Conservation (phyloP, 768 basidiomycete species). For the Hemileccinum impolitum region DNA sequence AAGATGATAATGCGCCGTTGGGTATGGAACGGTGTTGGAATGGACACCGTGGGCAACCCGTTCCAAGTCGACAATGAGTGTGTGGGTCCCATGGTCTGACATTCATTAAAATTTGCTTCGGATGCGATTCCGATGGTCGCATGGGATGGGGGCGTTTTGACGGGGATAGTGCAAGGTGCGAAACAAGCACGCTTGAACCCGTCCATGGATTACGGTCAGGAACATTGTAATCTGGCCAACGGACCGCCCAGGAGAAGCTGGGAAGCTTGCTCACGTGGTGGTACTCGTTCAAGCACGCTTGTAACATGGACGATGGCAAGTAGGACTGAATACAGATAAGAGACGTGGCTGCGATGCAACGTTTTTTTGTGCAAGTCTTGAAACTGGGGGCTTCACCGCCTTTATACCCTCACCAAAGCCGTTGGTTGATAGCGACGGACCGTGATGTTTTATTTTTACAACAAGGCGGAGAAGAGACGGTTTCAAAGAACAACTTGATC, state of each 20-base stretch:
- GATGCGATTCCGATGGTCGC: neutral
- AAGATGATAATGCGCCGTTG: neutral
- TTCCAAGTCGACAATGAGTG: neutral
- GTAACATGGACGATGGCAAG: neutral
- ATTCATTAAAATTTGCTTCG: neutral
- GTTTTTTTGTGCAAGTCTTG: neutral
- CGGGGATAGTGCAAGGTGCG: neutral
- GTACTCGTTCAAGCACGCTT: too few relatives aligned
- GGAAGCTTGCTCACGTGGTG: neutral
- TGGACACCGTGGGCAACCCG: neutral
- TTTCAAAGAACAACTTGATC: neutral
- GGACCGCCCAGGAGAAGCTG: neutral
- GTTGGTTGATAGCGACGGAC: neutral
- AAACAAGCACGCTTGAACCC: too few relatives aligned
- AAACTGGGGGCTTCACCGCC: too few relatives aligned
- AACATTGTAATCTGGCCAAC: neutral
- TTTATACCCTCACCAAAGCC: neutral
- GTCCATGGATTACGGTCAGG: slow-evolving; percentile 18
- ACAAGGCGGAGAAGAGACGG: slow-evolving; percentile 3
- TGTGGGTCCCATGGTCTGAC: neutral
- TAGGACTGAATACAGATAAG: neutral
- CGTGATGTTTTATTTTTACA: slow-evolving; percentile 1
- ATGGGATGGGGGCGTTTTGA: neutral
- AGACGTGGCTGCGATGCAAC: neutral
- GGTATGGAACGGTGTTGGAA: neutral